Conservation (phyloP, 495 filamentous ascomycete species). For the Talaromyces liani region DNA sequence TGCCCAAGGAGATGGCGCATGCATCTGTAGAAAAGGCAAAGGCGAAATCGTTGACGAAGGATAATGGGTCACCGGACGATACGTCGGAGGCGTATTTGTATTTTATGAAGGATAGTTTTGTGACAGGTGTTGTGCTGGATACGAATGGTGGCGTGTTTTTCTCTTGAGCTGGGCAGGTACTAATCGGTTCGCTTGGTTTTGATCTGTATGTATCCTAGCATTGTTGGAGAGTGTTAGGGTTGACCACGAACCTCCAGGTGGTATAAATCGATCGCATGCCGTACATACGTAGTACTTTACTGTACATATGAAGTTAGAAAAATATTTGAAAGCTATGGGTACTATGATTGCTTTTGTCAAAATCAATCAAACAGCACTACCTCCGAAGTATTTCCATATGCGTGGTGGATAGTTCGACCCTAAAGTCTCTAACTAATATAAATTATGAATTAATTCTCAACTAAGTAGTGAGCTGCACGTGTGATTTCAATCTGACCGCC, state of each 20-base stretch:
- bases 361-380: too few relatives aligned
- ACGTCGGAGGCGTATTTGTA: slow-evolving; percentile 59
- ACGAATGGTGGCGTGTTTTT: slow-evolving; percentile 27
- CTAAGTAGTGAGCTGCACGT: background rate
- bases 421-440: background rate
- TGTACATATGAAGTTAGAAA: too few relatives aligned
- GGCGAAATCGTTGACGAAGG: slow-evolving; percentile 30
- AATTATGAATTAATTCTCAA: background rate
- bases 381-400: background rate
- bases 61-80: slow-evolving; percentile 45
- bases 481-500: too few relatives aligned
- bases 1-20: slow-evolving; percentile 21
- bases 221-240: too few relatives aligned
- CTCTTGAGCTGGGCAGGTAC: background rate
- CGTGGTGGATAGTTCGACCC: background rate
- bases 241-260: too few relatives aligned
- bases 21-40: slow-evolving; percentile 15
- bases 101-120: slow-evolving; percentile 52
- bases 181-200: too few relatives aligned
- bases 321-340: too few relatives aligned
- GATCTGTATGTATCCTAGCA: too few relatives aligned
- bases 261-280: too few relatives aligned
- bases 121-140: slow-evolving; percentile 37
- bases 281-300: too few relatives aligned
- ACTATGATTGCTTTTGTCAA: too few relatives aligned